Base-by-base conservation (phyloP, 2,329 filamentous ascomycete species). In the Penicillium italicum region DNA sequence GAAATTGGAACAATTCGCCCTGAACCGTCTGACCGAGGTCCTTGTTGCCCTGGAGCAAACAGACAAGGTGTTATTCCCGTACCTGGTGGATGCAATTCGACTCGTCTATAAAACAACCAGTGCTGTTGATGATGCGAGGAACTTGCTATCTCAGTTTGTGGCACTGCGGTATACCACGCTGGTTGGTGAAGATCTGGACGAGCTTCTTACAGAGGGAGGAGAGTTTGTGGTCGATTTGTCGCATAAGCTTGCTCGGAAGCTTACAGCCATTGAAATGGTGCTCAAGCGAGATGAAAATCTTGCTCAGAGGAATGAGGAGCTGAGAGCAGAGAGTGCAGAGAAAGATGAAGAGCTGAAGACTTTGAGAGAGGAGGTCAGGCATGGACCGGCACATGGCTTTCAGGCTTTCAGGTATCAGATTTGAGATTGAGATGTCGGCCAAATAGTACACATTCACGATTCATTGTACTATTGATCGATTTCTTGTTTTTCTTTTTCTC, bases 201-300 rank as follows among this genome's bases (percentile, higher is more conserved):
- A 40, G 6, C 40, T 57, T n/a, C 46, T 54, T 1, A 18, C 51
- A 16, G 51, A 57, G 18, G 51, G 55, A 5, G 55, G 55, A 11
- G 45, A 57, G 16, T 57, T 57, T 43, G 45, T 55, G 37, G 36
- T 57, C 6, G 51, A 57, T 42, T 12, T 57, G 16, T 45, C 51
- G 4, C 40, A 33, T 24, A 57, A 57, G n/a, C 55, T 57, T 36
- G 51, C 55, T 14, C 41, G 41, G 22, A 55, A 40, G 34, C 30
- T 56, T 5, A 12, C 22, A 1, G 20, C 22, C 0, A 18, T 20
- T 2, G 24, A 26, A 9, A 5, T 18, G 9, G 24, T 14, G 5
- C 41, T 47, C 4, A 37, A 53, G 20, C 47, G n/a, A 20, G 9
- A 40, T 40, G 50, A 53, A 2, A 36, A 53, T n/a, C 42, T 53